These are phyloP conservation scores for Planoprotostelium fungivorum DNA, from an alignment of 78 protist genomes.

Conservation along the genomic window DNA sequence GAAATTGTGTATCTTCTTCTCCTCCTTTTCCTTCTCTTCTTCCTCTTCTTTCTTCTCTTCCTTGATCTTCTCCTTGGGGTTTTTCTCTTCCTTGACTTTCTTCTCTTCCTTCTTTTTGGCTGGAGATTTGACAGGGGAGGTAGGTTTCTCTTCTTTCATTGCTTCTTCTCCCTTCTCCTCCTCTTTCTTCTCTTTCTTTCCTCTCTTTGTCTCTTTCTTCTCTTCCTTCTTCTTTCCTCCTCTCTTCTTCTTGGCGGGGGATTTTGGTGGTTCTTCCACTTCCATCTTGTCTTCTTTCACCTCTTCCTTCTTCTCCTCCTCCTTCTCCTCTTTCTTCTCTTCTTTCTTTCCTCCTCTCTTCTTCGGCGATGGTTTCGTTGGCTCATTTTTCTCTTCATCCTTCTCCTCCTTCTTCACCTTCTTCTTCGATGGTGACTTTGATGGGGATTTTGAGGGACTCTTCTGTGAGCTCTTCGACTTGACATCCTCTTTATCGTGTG, in stretches of 20 bases:
- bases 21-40: background rate
- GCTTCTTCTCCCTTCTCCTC: slow-evolving; percentile 6
- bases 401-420: too few species aligned
- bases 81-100: slow-evolving; percentile 2
- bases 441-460: too few species aligned
- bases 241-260: background rate
- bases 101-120: background rate
- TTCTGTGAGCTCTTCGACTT: too few species aligned
- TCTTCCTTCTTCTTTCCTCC: slow-evolving; percentile 2
- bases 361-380: background rate
- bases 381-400: too few species aligned
- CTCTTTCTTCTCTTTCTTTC: background rate
- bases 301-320: slow-evolving; percentile 8
- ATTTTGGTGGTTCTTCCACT: background rate
- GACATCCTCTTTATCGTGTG: too few species aligned
- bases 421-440: too few species aligned
- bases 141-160: background rate
- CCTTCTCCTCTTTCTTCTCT: background rate
- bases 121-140: background rate
- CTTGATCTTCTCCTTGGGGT: slow-evolving; percentile 10
- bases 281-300: background rate
- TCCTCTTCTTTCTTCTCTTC: slow-evolving; percentile 19
- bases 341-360: background rate
- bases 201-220: background rate
- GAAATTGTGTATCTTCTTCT: slow-evolving; percentile 9